phyloP scores from a whole-genome alignment of 2,329 filamentous ascomycete genomes.

The Penicillium italicum region DNA sequence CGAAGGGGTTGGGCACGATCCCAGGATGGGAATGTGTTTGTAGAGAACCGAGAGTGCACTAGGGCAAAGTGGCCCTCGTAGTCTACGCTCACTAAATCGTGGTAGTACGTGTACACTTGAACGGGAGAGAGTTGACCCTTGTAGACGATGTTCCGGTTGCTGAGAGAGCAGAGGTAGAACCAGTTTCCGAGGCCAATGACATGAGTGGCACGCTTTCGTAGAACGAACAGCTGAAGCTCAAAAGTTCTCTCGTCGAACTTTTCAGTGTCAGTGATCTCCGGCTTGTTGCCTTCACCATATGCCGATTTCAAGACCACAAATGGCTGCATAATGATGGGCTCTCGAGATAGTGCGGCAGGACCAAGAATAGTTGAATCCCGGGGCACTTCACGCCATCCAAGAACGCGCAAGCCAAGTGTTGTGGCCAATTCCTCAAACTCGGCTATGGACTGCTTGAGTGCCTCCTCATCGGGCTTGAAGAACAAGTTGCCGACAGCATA shows the following conservation, averaged over 20 bases:
- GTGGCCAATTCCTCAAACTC: slow-evolving; percentile 93
- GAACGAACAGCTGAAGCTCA: slow-evolving; percentile 87
- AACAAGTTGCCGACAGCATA: slow-evolving; percentile 98
- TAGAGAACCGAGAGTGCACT: slow-evolving; percentile 95
- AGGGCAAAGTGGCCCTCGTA: slow-evolving; percentile 96
- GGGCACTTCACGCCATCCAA: slow-evolving; percentile 95
- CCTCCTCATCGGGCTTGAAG: slow-evolving; percentile 94
- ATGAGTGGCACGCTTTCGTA: slow-evolving; percentile 92
- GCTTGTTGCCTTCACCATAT: slow-evolving; percentile 77
- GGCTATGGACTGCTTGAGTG: slow-evolving; percentile 82
- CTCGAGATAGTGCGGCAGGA: slow-evolving; percentile 85
- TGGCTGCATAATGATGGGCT: slow-evolving; percentile 92
- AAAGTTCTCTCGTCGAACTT: slow-evolving; percentile 81
- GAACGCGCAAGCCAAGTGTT: slow-evolving; percentile 78
- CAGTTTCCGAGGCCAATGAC: slow-evolving; percentile 94
- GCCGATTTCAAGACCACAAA: slow-evolving; percentile 84
- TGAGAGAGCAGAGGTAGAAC: slow-evolving; percentile 97
- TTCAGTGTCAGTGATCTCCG: slow-evolving; percentile 72
- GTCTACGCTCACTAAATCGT: slow-evolving; percentile 93
- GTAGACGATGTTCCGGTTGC: slow-evolving; percentile 98
- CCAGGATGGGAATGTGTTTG: slow-evolving; percentile 98
- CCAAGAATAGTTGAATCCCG: slow-evolving; percentile 90
- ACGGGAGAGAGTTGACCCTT: slow-evolving; percentile 93
- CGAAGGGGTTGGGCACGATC: slow-evolving; percentile 92
- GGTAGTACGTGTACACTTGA: slow-evolving; percentile 97